Conservation (phyloP, 352 stramenopile genomes). For the Phytopythium boreale region DNA sequence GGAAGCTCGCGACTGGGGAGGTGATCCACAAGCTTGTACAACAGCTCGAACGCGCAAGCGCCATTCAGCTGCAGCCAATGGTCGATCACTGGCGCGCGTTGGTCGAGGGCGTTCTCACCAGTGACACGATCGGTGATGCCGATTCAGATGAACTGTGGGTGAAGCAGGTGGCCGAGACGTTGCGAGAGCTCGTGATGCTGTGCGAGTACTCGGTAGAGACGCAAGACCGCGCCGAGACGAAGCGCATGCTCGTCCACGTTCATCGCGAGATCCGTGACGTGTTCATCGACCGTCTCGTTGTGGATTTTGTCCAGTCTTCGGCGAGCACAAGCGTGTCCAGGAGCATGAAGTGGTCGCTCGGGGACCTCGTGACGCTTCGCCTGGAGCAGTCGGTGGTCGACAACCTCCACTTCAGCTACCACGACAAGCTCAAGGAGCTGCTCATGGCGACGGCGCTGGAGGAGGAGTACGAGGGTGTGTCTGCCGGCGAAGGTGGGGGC, state of each 20-base stretch:
- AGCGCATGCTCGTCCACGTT: slow-evolving; percentile 37
- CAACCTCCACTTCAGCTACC: slow-evolving; percentile 43
- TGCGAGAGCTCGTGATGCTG: slow-evolving; percentile 47
- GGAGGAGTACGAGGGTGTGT: slow-evolving; percentile 1
- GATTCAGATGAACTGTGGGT: neutral
- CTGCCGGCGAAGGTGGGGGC: neutral
- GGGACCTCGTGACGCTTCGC: slow-evolving; percentile 16
- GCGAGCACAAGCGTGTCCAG: slow-evolving; percentile 4
- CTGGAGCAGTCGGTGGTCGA: slow-evolving; percentile 29
- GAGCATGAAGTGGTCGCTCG: slow-evolving; percentile 2
- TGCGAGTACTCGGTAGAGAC: slow-evolving; percentile 39
- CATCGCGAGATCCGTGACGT: slow-evolving; percentile 45
- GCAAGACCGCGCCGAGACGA: slow-evolving; percentile 11
- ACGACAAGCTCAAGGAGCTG: slow-evolving; percentile 49
- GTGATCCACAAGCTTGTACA: slow-evolving; percentile 31
- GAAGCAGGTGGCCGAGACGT: slow-evolving; percentile 13
- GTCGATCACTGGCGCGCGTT: slow-evolving; percentile 47
- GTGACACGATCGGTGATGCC: neutral
- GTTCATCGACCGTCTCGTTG: slow-evolving; percentile 37
- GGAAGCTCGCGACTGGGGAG: slow-evolving; percentile 32
- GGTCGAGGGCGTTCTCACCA: slow-evolving; percentile 6
- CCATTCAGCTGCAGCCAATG: slow-evolving; percentile 23
- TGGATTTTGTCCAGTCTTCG: slow-evolving; percentile 31
- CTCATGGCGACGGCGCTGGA: slow-evolving; percentile 40
- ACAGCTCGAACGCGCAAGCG: slow-evolving; percentile 23